Conservation (phyloP, 768 basidiomycete genomes). For the Postia placenta region DNA sequence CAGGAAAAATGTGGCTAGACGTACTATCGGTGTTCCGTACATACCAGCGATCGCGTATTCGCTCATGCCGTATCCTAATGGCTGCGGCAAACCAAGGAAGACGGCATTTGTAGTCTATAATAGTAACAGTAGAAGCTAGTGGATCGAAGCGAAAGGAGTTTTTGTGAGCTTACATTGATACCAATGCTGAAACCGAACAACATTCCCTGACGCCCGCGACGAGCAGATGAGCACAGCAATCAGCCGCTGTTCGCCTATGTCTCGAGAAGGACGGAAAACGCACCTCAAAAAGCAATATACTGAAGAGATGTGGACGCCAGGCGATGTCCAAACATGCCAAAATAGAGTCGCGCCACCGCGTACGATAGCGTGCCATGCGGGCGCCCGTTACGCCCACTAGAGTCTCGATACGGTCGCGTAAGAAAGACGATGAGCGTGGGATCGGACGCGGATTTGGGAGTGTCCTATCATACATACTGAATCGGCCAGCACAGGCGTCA, state of each 20-base stretch:
- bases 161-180: constrained; percentile 38
- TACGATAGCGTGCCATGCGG: constrained; percentile 51
- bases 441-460: constrained; percentile 35
- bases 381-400: constrained; percentile 58
- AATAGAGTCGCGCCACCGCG: constrained; percentile 42
- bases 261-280: not conserved
- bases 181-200: constrained; percentile 63
- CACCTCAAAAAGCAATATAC: constrained; percentile 49
- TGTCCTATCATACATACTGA: constrained; percentile 58
- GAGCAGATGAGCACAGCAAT: no score
- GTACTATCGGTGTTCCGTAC: constrained; percentile 51
- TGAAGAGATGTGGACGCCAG: constrained; percentile 57
- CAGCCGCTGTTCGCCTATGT: not conserved
- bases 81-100: constrained; percentile 51
- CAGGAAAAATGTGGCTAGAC: constrained; percentile 7
- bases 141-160: not conserved
- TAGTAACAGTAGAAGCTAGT: not conserved
- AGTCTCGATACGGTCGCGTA: constrained; percentile 50
- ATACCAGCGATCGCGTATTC: constrained; percentile 44
- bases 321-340: constrained; percentile 43
- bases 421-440: constrained; percentile 34
- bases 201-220: constrained; percentile 41
- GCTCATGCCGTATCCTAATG: constrained; percentile 47
- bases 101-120: constrained; percentile 57
- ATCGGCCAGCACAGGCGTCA: constrained; percentile 4